Evolutionary conservation across 139 green algal species (phyloP).

Genomic region (Gonium pectorale): DNA sequence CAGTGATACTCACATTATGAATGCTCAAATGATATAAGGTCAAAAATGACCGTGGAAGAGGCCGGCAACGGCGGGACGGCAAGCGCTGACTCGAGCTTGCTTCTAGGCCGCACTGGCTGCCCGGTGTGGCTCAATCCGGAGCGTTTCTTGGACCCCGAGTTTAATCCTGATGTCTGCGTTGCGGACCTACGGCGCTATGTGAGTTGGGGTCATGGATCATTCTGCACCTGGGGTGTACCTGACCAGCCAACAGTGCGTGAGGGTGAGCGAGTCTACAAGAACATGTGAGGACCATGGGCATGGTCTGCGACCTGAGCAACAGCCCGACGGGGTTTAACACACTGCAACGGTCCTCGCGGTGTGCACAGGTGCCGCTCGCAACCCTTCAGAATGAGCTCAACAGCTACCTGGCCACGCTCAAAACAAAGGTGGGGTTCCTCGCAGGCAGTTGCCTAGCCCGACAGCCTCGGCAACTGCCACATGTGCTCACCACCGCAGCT

Average conservation of each 20-base stretch:
- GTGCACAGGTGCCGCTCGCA: constrained; percentile 88
- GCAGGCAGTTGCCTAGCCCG: not conserved
- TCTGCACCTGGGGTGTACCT: too few species aligned
- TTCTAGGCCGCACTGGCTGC: constrained; percentile 33
- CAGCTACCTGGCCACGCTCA: constrained; percentile 77
- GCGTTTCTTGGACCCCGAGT: constrained; percentile 76
- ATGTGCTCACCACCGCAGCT: constrained; percentile 53
- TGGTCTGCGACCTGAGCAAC: too few species aligned
- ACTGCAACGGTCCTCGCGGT: not conserved
- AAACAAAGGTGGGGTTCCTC: constrained; percentile 68
- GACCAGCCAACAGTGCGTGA: too few species aligned
- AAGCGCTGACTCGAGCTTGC: not conserved
- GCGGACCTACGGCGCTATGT: constrained; percentile 85
- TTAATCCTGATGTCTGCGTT: constrained; percentile 82
- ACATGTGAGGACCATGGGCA: too few species aligned
- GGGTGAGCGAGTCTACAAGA: not conserved
- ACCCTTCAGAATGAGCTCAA: constrained; percentile 85
- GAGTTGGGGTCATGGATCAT: constrained; percentile 16
- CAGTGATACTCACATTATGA: too few species aligned
- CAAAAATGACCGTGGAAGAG: not conserved
- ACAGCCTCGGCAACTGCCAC: not conserved
- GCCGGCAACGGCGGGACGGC: not conserved
- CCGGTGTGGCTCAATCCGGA: constrained; percentile 88
- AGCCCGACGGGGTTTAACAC: not conserved
- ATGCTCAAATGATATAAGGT: too few species aligned